Base-by-base conservation (phyloP, 2,329 filamentous ascomycete species). In the Exutisphaerella laricina region DNA sequence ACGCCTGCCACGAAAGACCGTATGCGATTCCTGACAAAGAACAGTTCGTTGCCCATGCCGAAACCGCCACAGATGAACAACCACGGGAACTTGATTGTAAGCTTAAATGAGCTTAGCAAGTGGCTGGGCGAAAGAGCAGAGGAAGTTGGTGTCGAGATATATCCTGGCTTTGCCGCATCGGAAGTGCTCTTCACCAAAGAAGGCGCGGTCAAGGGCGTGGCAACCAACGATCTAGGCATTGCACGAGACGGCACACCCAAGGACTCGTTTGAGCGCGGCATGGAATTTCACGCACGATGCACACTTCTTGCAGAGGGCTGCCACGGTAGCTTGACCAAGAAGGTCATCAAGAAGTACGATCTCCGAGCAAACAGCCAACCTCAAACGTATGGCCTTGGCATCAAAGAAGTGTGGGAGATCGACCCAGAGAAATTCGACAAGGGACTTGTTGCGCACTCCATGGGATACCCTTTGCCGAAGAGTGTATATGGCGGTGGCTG, bases 351-450 rank as follows among this genome's bases (percentile, higher is more conserved):
- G 66, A 95, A 94, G 64, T 98, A 88, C 56, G 88, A 97, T 60
- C 72, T 98, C 48, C 79, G 92, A 49, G 76, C 84, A 49, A 85
- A 97, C 57, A 90, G 85, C 68, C 84, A 95, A 64, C 86, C 86
- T 43, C 92, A 98, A 69, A 98, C 92, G 2, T 98, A 98, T 63
- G 92, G 85, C 13, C 73, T 98, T 5, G 92, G 92, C 20, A 70
- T 97, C 56, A 98, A 98, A 68, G 92, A 98, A 66, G 85, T 98
- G 0, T 98, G 92, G 92, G 92, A 98, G 67, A 77, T 98, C 22
- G 79, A 88, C 57, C 88, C 92, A 0, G 88, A 86, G 57, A 97
- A 94, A 68, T 97, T 96, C 68, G 75, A 84, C 48, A 85, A 85
- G 60, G 92, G 92, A 40, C 73, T 90, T 54, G 79, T 97, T 33